Evolutionary conservation across 2,329 filamentous ascomycete genomes (phyloP), one percentile per base, ranked within the genome.

Genomic region (Colletotrichum sp.): DNA sequence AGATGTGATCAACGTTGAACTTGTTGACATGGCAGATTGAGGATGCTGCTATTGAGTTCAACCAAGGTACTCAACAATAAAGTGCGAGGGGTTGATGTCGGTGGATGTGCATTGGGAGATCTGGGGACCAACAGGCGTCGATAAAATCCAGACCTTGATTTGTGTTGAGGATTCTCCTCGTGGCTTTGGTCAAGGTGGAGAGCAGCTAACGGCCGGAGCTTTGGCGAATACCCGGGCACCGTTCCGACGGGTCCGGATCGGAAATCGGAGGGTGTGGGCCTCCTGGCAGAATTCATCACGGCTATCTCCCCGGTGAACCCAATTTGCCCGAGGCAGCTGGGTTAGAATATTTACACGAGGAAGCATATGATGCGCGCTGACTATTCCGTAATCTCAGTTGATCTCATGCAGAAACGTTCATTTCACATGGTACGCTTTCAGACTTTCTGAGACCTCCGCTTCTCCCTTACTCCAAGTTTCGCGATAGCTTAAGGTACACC

Each of bases 401-500:
- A 21, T 21, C 6, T 21, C 10, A 52, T 13, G 6, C 10, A 49
- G 44, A 12, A 49, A 21, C 12, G 44, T 21, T 12, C 39, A 52
- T 52, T 52, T 52, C 44, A 52, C 44, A 52, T 52, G 44, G 44
- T 13, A 21, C 3, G n/a, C n/a, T 52, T 52, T 21, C 44, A 52
- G n/a, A 52, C n/a, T 21, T 52, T 52, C n/a, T 21, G n/a, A 52
- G 44, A 21, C 44, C 44, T 21, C 44, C 44, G 10, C 9, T 13
- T 21, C 44, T 49, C 44, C 6, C n/a, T 21, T 10, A 13, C n/a
- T 21, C 44, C 44, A 52, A 52, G 44, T 52, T 52, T 52, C n/a
- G 44, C 44, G 44, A 52, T 52, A 52, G 44, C 44, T 52, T 52
- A 52, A 52, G 4, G 44, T n/a, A 52, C 44, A 52, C 44, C 44